Base-by-base conservation (phyloP, 2,329 filamentous ascomycete species). In the Colletotrichum shisoi region DNA sequence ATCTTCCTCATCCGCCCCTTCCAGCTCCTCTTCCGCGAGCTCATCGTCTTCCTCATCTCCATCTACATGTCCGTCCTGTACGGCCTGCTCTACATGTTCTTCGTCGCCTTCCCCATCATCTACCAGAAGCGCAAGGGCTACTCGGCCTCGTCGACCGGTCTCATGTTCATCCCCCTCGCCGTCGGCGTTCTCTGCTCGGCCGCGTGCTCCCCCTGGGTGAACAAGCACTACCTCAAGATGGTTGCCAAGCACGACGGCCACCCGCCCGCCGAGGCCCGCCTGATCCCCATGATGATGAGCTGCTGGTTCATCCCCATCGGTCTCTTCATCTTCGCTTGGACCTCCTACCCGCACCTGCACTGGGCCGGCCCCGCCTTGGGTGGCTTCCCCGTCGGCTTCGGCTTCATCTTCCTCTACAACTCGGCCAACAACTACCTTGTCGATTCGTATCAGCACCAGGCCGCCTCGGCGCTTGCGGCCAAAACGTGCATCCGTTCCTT, bases 161-260 rank as follows among this genome's bases (percentile, higher is more conserved):
- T 96, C 9, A 94, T 95, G 90, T 96, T 96, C 77, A 93, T 95
- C 69, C 92, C 92, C 1, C 77, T 95, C 52, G 91, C 92, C 8
- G 79, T 95, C 19, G 92, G 92, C 57, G 91, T 95, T 17, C 19
- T 94, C 1, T 68, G 79, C 48, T 91, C 89, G 1, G 90, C 92
- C 17, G 73, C 79, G 13, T 91, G 87, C 76, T 82, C 91, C 0
- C 90, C 93, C 0, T 71, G 90, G 0, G 87, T 96, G 74, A 96
- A 96, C 84, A 90, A 86, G 68, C 90, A 96, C 79, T 96, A 96
- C 80, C 78, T 94, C 64, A 84, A 77, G 44, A 76, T 91, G 40
- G 85, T 84, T 5, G 72, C 78, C 4, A 86, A 89, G 75, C 84
- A 91, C 79, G 84, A 88, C 73, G 91, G 91, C 70, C 85, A 87